Percentiles rank a stretch among this genome's conserved stretches.
These are phyloP conservation scores for Phytophthora sp. DNA, from an alignment of 352 stramenopile species.

Conservation along the genomic window DNA sequence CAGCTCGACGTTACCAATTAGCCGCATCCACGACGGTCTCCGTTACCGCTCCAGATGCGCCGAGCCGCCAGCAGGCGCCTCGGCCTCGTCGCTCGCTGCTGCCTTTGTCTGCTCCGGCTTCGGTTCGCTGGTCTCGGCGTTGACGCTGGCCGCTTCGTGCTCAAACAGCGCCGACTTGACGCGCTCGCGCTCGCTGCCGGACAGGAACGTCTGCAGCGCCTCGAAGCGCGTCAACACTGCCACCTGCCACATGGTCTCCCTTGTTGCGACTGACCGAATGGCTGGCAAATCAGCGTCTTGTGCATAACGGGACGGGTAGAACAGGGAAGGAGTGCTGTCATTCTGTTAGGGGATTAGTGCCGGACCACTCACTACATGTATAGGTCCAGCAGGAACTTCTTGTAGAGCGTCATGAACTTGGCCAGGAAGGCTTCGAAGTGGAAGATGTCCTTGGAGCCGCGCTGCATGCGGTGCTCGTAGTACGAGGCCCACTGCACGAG, in stretches of 20 bases:
- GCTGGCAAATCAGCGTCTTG: slow-evolving; percentile 13
- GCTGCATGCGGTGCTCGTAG: slow-evolving; percentile 96
- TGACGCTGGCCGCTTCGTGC: slow-evolving; percentile 2
- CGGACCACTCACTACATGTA: slow-evolving; percentile 66
- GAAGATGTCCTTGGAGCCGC: slow-evolving; percentile 98
- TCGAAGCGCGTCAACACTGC: slow-evolving; percentile 44
- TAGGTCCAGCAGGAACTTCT: slow-evolving; percentile 97
- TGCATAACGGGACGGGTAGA: slow-evolving; percentile 13
- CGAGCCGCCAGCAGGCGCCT: slow-evolving; percentile 7
- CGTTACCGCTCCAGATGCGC: slow-evolving; percentile 57
- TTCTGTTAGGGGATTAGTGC: slow-evolving; percentile 23
- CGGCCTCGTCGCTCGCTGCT: background rate
- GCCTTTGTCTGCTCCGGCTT: background rate
- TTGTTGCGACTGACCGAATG: slow-evolving; percentile 4
- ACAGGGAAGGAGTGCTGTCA: background rate
- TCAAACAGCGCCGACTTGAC: slow-evolving; percentile 34
- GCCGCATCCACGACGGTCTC: background rate
- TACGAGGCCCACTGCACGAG: slow-evolving; percentile 88
- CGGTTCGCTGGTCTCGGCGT: slow-evolving; percentile 1
- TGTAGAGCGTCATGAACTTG: slow-evolving; percentile 99
- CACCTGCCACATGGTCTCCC: slow-evolving; percentile 39
- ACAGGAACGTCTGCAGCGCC: slow-evolving; percentile 45
- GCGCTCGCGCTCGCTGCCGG: slow-evolving; percentile 24
- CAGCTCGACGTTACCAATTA: background rate
- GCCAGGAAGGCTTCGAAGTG: slow-evolving; percentile 99